phyloP scores from a whole-genome alignment of 1,284 basidiomycete genomes.

The Puccinia coronata region DNA sequence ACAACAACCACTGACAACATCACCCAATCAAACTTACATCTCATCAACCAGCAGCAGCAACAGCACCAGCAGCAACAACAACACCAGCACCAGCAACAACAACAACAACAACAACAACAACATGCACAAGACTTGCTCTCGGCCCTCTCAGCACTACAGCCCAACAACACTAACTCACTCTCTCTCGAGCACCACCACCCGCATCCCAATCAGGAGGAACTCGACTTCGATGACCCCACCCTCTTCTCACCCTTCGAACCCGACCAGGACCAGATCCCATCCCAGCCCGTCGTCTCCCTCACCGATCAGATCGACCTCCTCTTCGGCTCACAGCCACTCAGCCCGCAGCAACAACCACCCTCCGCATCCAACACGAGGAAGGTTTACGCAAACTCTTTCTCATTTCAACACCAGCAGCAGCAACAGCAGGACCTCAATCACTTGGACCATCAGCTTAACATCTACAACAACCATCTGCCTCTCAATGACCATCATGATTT shows the following conservation, averaged over 20 bases:
- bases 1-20: neutral
- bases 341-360: no score
- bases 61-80: neutral
- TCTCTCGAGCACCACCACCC: neutral
- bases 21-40: neutral
- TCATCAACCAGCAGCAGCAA: neutral
- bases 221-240: constrained; percentile 25
- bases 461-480: constrained; percentile 7
- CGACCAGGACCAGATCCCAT: neutral
- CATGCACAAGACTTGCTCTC: constrained; percentile 40
- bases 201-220: neutral
- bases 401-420: constrained; percentile 7
- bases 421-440: neutral
- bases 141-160: constrained; percentile 31
- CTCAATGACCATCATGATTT: constrained; percentile 1
- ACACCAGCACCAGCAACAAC: constrained; percentile 3
- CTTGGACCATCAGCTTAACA: neutral
- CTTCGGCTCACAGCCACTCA: constrained; percentile 20
- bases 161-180: neutral
- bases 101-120: constrained; percentile 14
- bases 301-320: constrained; percentile 22
- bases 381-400: constrained; percentile 25
- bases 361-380: neutral
- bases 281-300: neutral
- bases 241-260: constrained; percentile 21